These are phyloP conservation scores for Scenedesmus sp. DNA, from an alignment of 163 green algal species.

Conservation along the genomic window DNA sequence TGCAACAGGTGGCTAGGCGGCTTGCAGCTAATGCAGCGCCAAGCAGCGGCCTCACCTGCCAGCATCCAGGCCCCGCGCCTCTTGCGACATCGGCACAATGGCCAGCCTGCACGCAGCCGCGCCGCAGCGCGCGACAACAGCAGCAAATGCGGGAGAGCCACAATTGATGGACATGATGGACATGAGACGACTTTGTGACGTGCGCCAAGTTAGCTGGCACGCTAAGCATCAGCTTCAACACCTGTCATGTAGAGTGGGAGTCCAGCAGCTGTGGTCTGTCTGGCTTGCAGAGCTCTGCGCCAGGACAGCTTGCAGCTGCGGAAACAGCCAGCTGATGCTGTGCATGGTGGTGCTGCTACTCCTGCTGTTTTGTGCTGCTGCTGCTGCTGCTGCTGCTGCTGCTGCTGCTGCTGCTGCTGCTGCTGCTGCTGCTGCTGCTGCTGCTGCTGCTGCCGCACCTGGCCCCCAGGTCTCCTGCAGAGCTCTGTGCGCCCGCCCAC, in stretches of 20 bases:
- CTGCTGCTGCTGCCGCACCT: slow-evolving; percentile 47
- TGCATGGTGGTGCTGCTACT: too few species aligned
- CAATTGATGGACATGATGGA: too few species aligned
- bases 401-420: too few species aligned
- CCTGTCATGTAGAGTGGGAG: not conserved
- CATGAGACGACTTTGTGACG: too few species aligned
- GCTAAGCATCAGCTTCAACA: not conserved
- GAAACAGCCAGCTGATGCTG: too few species aligned
- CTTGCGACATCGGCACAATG: slow-evolving; percentile 90
- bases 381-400: too few species aligned
- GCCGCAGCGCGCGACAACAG: not conserved
- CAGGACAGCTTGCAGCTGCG: too few species aligned
- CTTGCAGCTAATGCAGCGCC: not conserved
- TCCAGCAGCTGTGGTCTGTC: too few species aligned
- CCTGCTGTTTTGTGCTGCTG: too few species aligned
- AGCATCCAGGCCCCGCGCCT: slow-evolving; percentile 81
- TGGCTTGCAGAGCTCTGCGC: too few species aligned
- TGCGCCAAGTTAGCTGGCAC: too few species aligned
- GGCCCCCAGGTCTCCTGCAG: slow-evolving; percentile 56
- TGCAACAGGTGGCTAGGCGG: not conserved
- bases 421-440: not conserved
- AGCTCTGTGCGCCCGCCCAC: slow-evolving; percentile 81
- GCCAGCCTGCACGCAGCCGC: slow-evolving; percentile 72
- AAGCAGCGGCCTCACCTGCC: slow-evolving; percentile 52
- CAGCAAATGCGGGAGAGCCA: not conserved